These are phyloP conservation scores for Stylosanthes scabra DNA, from an alignment of 331 rosid species.

Conservation along the genomic window DNA sequence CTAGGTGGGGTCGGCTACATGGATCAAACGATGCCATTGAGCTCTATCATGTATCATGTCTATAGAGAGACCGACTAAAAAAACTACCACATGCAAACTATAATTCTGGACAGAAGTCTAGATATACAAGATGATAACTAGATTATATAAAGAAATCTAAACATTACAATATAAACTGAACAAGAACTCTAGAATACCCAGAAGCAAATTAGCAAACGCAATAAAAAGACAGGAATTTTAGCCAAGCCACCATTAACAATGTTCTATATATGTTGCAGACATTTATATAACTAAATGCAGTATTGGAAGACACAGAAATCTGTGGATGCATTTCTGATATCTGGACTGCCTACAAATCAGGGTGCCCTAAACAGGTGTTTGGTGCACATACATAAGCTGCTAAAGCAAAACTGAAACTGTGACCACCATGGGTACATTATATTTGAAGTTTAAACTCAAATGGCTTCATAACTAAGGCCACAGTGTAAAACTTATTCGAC, in stretches of 20 bases:
- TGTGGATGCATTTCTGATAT: constrained; percentile 4
- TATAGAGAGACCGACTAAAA: background rate
- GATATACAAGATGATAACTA: constrained; percentile 8
- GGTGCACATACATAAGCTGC: background rate
- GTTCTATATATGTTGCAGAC: background rate
- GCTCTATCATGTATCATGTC: too few species aligned
- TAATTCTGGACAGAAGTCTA: constrained; percentile 18
- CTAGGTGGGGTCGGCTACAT: too few species aligned
- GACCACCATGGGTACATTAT: background rate
- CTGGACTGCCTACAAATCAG: background rate
- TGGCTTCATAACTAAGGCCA: constrained; percentile 1
- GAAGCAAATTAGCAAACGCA: constrained; percentile 8
- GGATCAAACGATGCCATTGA: too few species aligned
- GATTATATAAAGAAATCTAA: background rate
- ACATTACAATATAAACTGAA: background rate
- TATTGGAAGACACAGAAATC: constrained; percentile 14
- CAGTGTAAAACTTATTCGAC: constrained; percentile 13
- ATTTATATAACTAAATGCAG: constrained; percentile 1
- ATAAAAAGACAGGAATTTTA: background rate
- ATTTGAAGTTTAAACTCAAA: constrained; percentile 14
- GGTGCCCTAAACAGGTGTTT: background rate
- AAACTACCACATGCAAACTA: constrained; percentile 21
- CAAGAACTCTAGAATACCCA: constrained; percentile 12
- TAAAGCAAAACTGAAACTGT: background rate
- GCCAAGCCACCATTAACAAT: constrained; percentile 2